A percentile compares a stretch with the other conserved stretches of the same genome.
phyloP scores from a whole-genome alignment of 371 early-diverging fungal species.

The Mucor lusitanicus region DNA sequence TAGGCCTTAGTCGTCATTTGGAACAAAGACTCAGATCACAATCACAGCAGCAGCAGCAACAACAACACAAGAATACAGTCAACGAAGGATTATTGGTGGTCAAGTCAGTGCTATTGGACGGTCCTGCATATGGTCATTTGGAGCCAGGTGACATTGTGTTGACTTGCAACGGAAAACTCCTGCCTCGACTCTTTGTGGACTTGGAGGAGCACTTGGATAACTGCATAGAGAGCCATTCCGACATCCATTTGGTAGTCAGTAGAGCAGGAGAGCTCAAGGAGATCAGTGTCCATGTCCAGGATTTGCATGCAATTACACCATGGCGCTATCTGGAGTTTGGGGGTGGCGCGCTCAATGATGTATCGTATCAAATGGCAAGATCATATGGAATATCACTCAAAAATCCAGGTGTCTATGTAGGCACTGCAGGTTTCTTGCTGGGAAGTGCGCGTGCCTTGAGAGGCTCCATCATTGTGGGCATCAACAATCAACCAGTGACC shows the following conservation, averaged over 20 bases:
- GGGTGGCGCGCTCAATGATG: conserved; percentile 80
- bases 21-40: conserved; percentile 65
- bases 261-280: conserved; percentile 65
- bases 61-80: conserved; percentile 40
- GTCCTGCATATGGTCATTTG: conserved; percentile 64
- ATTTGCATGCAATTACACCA: conserved; percentile 79
- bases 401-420: conserved; percentile 80
- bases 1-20: conserved; percentile 57
- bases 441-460: conserved; percentile 62
- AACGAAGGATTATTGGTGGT: conserved; percentile 73
- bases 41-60: conserved; percentile 42
- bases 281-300: conserved; percentile 65
- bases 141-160: conserved; percentile 79
- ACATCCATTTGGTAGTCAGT: conserved; percentile 63
- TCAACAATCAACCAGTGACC: conserved; percentile 72
- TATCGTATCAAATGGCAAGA: conserved; percentile 87
- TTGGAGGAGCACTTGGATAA: conserved; percentile 69
- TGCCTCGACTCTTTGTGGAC: conserved; percentile 66
- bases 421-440: conserved; percentile 71
- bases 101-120: conserved; percentile 67
- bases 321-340: conserved; percentile 80
- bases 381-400: conserved; percentile 71
- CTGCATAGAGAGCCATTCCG: conserved; percentile 52
- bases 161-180: conserved; percentile 56
- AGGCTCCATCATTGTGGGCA: conserved; percentile 62